These are phyloP conservation scores for Cucumis hystrix DNA, from an alignment of 306 rosid species.

Conservation along the genomic window DNA sequence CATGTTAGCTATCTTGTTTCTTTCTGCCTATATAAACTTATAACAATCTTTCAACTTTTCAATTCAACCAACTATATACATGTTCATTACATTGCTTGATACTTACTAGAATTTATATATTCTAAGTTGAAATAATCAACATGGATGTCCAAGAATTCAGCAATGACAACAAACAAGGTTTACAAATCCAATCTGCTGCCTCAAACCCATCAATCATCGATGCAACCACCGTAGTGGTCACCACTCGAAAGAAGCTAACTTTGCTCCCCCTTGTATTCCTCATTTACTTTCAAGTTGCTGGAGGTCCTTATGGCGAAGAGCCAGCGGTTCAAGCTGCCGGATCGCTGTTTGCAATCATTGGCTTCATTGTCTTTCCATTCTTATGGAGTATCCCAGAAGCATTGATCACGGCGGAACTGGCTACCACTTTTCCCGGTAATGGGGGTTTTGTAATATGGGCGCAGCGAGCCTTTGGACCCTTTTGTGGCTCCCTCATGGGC, in stretches of 20 bases:
- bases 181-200: background rate
- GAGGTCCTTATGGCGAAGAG: conserved; percentile 5
- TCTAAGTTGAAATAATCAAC: background rate
- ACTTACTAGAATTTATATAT: background rate
- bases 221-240: background rate
- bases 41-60: background rate
- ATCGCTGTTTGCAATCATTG: background rate
- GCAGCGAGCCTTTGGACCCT: conserved; percentile 1
- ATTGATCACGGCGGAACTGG: background rate
- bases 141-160: background rate
- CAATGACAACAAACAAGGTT: background rate
- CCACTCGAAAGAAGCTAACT: conserved; percentile 6
- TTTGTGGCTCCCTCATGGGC: conserved; percentile 4
- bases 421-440: conserved; percentile 7
- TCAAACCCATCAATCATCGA: background rate
- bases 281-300: background rate
- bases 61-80: background rate
- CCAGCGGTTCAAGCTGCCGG: conserved; percentile 4
- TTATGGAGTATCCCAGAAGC: background rate
- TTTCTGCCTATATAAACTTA: no score
- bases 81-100: background rate
- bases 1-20: no score
- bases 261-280: conserved; percentile 7
- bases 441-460: conserved; percentile 5
- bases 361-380: background rate